Conservation (phyloP, 2,329 filamentous ascomycete species). For the Nannizziopsis barbatae region DNA sequence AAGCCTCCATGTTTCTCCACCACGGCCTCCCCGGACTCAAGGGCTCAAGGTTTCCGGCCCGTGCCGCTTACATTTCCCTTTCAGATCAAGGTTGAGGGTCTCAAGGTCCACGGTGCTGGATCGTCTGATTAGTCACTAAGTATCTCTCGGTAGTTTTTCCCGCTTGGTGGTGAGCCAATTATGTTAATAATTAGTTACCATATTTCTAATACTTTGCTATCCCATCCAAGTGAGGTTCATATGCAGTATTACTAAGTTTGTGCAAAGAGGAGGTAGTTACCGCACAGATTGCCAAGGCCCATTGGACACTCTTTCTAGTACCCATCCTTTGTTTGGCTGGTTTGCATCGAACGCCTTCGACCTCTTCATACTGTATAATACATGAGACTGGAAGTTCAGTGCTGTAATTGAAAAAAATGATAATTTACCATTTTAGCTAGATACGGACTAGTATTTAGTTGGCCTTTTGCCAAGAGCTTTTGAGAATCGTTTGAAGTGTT, state of each 20-base stretch:
- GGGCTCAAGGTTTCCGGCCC: too few relatives aligned
- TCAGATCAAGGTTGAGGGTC: too few relatives aligned
- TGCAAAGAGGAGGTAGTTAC: not conserved
- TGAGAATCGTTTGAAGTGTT: not conserved
- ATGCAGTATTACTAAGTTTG: conserved; percentile 1
- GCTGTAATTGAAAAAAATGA: conserved; percentile 2
- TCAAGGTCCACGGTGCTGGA: too few relatives aligned
- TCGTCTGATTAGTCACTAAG: too few relatives aligned
- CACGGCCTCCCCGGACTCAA: too few relatives aligned
- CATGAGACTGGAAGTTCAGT: not conserved
- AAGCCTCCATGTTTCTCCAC: too few relatives aligned
- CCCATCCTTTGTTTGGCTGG: conserved; percentile 2
- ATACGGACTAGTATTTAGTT: conserved; percentile 7
- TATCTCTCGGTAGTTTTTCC: too few relatives aligned
- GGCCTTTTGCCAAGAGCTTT: conserved; percentile 7
- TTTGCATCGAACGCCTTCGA: conserved; percentile 5
- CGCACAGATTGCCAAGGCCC: not conserved
- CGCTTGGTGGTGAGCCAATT: too few relatives aligned
- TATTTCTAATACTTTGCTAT: not conserved
- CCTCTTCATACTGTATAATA: conserved; percentile 3
- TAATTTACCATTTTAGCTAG: not conserved
- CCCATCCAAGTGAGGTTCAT: not conserved
- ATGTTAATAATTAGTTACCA: too few relatives aligned
- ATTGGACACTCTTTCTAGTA: not conserved
- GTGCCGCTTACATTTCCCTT: too few relatives aligned